Evolutionary conservation across 352 stramenopile species (phyloP).

Genomic region (Phytophthora agathidicida): DNA sequence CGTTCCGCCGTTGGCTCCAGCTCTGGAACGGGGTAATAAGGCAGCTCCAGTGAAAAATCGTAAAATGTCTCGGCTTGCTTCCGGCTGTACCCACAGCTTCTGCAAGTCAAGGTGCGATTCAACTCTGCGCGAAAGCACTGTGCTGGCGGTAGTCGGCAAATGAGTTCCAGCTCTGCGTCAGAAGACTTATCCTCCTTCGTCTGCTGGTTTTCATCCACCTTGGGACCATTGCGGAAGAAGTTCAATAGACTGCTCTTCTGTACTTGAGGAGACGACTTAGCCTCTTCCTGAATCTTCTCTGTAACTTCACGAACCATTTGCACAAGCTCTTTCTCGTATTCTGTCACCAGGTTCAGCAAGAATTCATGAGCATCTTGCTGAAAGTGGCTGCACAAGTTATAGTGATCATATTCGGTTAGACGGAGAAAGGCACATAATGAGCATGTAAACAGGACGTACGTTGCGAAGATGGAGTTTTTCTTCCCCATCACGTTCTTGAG

Average conservation of each 20-base stretch:
- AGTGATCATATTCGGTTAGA: constrained; percentile 16
- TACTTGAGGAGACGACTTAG: constrained; percentile 26
- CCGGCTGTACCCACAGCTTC: constrained; percentile 76
- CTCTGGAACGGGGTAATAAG: constrained; percentile 37
- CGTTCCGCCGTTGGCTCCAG: constrained; percentile 34
- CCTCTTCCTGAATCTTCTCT: constrained; percentile 39
- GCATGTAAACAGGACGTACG: constrained; percentile 46
- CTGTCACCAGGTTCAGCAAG: constrained; percentile 80
- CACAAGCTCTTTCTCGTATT: constrained; percentile 86
- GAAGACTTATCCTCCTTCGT: constrained; percentile 20
- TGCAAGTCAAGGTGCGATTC: constrained; percentile 78
- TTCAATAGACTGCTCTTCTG: constrained; percentile 56
- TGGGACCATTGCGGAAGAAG: constrained; percentile 58
- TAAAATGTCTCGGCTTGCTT: constrained; percentile 85
- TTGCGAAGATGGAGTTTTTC: constrained; percentile 82
- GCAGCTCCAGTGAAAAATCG: constrained; percentile 87
- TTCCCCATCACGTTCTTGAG: constrained; percentile 83
- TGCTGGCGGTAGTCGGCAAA: constrained; percentile 64
- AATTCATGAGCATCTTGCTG: constrained; percentile 91
- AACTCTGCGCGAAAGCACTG: constrained; percentile 84
- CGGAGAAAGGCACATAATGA: neutral
- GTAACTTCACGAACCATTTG: constrained; percentile 44
- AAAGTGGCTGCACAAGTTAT: constrained; percentile 52
- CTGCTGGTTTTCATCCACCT: constrained; percentile 5
- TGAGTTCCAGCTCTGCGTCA: constrained; percentile 44